These are phyloP conservation scores for Phoma herbarum DNA, from an alignment of 2,329 filamentous ascomycete species.

Conservation along the genomic window DNA sequence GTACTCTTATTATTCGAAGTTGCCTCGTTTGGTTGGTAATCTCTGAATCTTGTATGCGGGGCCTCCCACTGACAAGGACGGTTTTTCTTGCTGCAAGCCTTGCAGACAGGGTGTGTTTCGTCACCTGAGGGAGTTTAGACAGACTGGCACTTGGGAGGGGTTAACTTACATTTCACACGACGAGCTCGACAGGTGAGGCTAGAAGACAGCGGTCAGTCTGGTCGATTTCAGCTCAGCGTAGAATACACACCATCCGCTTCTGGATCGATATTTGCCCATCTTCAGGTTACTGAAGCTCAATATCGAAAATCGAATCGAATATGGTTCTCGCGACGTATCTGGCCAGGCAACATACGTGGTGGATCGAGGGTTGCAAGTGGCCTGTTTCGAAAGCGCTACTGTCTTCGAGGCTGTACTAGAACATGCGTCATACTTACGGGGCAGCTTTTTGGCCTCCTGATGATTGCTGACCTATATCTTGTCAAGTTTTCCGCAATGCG, in stretches of 20 bases:
- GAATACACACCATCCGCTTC: slow-evolving; percentile 42
- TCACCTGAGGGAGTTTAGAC: slow-evolving; percentile 31
- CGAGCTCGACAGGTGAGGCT: slow-evolving; percentile 45
- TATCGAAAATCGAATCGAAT: slow-evolving; percentile 22
- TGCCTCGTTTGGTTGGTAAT: slow-evolving; percentile 34
- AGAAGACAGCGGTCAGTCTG: slow-evolving; percentile 9
- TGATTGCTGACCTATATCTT: background rate
- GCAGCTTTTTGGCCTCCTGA: background rate
- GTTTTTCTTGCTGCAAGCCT: slow-evolving; percentile 45
- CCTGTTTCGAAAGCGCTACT: slow-evolving; percentile 7
- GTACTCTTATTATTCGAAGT: slow-evolving; percentile 26
- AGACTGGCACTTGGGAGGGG: background rate
- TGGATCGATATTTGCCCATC: slow-evolving; percentile 46
- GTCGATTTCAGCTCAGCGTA: background rate
- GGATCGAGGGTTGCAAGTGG: background rate
- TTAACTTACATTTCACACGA: slow-evolving; percentile 43
- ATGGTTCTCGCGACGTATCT: background rate
- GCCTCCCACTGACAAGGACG: slow-evolving; percentile 44
- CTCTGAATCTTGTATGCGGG: slow-evolving; percentile 38
- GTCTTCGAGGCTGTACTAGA: background rate
- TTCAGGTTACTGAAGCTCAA: slow-evolving; percentile 1
- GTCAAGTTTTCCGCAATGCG: slow-evolving; percentile 1
- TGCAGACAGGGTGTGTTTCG: slow-evolving; percentile 40
- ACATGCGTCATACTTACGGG: slow-evolving; percentile 15
- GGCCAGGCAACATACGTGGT: background rate